phyloP scores from a whole-genome alignment of 108 stramenopile genomes.

The Cylindrotheca closterium region DNA sequence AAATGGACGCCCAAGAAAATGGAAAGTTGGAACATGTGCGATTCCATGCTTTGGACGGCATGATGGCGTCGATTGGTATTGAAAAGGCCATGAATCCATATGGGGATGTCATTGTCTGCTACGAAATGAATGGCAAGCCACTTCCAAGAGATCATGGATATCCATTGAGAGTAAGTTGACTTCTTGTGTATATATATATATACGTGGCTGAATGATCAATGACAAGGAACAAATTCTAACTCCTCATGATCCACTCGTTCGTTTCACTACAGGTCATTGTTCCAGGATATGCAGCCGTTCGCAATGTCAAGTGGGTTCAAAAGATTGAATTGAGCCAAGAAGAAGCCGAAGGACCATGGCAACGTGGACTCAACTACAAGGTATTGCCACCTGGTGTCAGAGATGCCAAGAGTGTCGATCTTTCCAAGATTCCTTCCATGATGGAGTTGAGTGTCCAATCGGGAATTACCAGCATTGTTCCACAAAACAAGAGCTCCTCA shows the following conservation, averaged over 20 bases:
- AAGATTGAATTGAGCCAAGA: constrained; percentile 53
- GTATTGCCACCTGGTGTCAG: constrained; percentile 63
- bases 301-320: constrained; percentile 76
- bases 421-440: constrained; percentile 67
- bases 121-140: constrained; percentile 93
- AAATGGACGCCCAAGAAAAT: constrained; percentile 42
- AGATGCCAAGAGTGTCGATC: constrained; percentile 61
- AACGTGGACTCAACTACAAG: constrained; percentile 82
- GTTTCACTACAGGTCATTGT: too few species aligned
- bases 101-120: constrained; percentile 90
- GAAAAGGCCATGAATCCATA: constrained; percentile 76
- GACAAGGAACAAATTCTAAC: too few species aligned
- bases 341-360: constrained; percentile 76
- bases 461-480: constrained; percentile 61
- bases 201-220: too few species aligned
- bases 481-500: background rate
- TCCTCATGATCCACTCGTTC: too few species aligned
- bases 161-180: constrained; percentile 89
- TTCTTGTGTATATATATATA: too few species aligned
- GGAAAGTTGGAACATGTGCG: constrained; percentile 60
- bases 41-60: constrained; percentile 79
- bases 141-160: constrained; percentile 94
- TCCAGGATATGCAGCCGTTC: constrained; percentile 86
- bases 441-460: constrained; percentile 68
- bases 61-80: constrained; percentile 78